phyloP scores from a whole-genome alignment of 495 filamentous ascomycete genomes.

The Margaritispora aquatica region DNA sequence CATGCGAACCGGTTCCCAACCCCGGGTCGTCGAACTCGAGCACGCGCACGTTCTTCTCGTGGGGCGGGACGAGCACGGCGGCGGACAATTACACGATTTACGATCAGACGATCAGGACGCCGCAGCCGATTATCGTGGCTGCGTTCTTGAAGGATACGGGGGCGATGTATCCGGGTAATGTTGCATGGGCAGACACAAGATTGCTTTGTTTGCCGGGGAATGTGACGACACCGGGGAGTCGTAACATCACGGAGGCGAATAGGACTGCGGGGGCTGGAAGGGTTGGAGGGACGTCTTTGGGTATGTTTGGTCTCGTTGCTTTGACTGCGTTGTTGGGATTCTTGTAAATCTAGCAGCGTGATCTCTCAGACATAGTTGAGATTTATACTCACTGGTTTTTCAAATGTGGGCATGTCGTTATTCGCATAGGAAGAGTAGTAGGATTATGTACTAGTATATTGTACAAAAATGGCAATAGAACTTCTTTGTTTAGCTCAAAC shows the following conservation, averaged over 20 bases:
- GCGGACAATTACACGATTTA: background rate
- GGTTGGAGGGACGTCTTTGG: background rate
- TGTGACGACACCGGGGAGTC: slow-evolving; percentile 2
- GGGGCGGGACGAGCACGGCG: background rate
- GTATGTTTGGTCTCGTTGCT: background rate
- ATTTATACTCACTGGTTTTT: too few species aligned
- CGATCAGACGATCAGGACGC: background rate
- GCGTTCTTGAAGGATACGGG: background rate
- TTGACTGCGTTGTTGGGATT: background rate
- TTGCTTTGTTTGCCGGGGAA: slow-evolving; percentile 6
- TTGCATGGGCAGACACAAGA: slow-evolving; percentile 1
- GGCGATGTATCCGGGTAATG: background rate
- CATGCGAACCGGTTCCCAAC: background rate
- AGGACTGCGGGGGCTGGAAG: background rate
- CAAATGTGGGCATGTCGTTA: too few species aligned
- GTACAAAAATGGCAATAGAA: background rate
- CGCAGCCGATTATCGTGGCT: background rate
- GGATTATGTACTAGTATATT: too few species aligned
- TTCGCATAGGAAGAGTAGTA: background rate
- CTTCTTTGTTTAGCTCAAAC: background rate
- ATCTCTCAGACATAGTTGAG: too few species aligned
- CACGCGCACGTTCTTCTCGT: background rate
- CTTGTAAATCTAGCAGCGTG: too few species aligned
- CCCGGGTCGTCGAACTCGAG: background rate
- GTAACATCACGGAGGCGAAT: slow-evolving; percentile 7